phyloP scores from a whole-genome alignment of 2,329 filamentous ascomycete species.

The Claviceps fusiformis region DNA sequence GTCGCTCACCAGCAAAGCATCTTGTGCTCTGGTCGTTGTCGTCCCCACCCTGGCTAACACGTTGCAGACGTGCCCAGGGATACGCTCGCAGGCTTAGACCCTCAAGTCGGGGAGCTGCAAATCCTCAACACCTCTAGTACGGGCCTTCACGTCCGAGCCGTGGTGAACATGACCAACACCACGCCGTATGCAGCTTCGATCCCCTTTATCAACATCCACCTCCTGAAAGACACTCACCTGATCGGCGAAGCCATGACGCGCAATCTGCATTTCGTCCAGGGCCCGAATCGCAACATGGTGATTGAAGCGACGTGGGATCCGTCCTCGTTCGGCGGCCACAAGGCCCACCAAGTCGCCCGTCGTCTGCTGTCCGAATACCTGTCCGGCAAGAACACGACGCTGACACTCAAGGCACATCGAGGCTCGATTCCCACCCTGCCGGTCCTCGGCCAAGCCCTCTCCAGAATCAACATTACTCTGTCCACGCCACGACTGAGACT shows the following conservation, averaged over 20 bases:
- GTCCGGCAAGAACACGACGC: slow-evolving; percentile 72
- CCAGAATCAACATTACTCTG: slow-evolving; percentile 56
- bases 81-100: slow-evolving; percentile 33
- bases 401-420: slow-evolving; percentile 60
- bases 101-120: slow-evolving; percentile 56
- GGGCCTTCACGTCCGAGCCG: slow-evolving; percentile 56
- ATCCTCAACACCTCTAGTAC: slow-evolving; percentile 60
- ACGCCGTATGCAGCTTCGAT: slow-evolving; percentile 72
- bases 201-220: slow-evolving; percentile 66
- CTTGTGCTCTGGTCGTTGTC: slow-evolving; percentile 5
- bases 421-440: slow-evolving; percentile 63
- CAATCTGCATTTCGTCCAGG: slow-evolving; percentile 49
- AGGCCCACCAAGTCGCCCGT: slow-evolving; percentile 48
- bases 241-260: slow-evolving; percentile 62
- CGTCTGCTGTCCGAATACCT: slow-evolving; percentile 74
- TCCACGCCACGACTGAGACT: slow-evolving; percentile 53
- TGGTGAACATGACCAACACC: slow-evolving; percentile 78
- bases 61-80: slow-evolving; percentile 44
- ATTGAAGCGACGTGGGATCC: slow-evolving; percentile 68
- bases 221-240: slow-evolving; percentile 58
- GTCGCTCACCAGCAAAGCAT: slow-evolving; percentile 7
- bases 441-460: slow-evolving; percentile 57
- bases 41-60: slow-evolving; percentile 20
- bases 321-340: slow-evolving; percentile 40
- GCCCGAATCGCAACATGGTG: slow-evolving; percentile 56